Conservation (phyloP, 2,329 filamentous ascomycete genomes). For the Fusarium humuli region DNA sequence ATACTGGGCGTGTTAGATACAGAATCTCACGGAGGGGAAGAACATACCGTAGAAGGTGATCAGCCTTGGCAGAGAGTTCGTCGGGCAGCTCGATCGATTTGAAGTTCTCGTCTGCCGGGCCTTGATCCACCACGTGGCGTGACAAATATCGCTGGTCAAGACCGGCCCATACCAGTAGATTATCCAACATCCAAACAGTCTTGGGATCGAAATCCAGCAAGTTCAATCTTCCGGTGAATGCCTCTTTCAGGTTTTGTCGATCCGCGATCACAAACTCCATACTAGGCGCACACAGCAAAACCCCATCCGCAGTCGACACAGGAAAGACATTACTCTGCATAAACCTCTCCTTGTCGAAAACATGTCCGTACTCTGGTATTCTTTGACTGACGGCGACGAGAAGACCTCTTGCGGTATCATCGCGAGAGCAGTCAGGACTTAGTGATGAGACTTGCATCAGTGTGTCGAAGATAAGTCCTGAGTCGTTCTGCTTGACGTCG, state of each 20-base stretch:
- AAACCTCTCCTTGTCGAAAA: slow-evolving; percentile 36
- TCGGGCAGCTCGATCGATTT: slow-evolving; percentile 33
- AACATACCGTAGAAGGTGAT: slow-evolving; percentile 34
- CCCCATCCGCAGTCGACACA: slow-evolving; percentile 18
- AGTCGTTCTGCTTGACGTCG: slow-evolving; percentile 29
- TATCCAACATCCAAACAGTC: slow-evolving; percentile 38
- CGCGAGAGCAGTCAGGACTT: slow-evolving; percentile 27
- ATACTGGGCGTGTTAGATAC: slow-evolving; percentile 15
- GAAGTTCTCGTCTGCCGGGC: slow-evolving; percentile 14
- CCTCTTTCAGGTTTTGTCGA: slow-evolving; percentile 32
- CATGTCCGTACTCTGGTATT: slow-evolving; percentile 34
- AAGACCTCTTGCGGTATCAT: slow-evolving; percentile 31
- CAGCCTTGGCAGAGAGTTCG: slow-evolving; percentile 35
- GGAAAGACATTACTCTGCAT: slow-evolving; percentile 32
- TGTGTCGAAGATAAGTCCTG: slow-evolving; percentile 34
- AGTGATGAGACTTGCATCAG: slow-evolving; percentile 30
- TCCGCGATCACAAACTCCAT: slow-evolving; percentile 41
- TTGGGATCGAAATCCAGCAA: slow-evolving; percentile 35
- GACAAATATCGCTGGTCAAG: slow-evolving; percentile 40
- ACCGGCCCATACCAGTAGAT: slow-evolving; percentile 36
- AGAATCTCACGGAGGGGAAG: accelerated
- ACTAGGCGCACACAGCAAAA: slow-evolving; percentile 33
- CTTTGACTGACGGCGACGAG: slow-evolving; percentile 30
- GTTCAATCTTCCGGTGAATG: slow-evolving; percentile 32
- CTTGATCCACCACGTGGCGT: slow-evolving; percentile 28